phyloP scores from a whole-genome alignment of 352 stramenopile species.

The Globisporangium cystogenes region DNA sequence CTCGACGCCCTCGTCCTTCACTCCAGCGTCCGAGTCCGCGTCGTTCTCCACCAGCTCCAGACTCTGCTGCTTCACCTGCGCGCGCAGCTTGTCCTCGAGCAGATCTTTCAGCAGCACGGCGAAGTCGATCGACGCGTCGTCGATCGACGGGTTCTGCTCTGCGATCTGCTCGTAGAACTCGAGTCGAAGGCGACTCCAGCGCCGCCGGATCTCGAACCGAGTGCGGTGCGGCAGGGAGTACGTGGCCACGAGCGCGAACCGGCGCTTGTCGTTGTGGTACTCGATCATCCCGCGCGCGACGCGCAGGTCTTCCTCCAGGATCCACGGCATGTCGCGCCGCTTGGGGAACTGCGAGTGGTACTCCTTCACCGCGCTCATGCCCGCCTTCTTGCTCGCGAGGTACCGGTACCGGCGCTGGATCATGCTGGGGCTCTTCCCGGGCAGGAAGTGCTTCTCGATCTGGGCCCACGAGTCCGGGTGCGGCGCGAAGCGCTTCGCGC shows the following conservation, averaged over 20 bases:
- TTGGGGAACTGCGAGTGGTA: slow-evolving; percentile 38
- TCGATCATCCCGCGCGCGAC: slow-evolving; percentile 65
- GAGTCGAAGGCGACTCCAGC: slow-evolving; percentile 38
- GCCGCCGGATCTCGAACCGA: slow-evolving; percentile 60
- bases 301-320: slow-evolving; percentile 78
- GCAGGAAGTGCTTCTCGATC: slow-evolving; percentile 65
- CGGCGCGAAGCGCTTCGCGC: slow-evolving; percentile 54
- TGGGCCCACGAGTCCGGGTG: slow-evolving; percentile 44
- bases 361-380: slow-evolving; percentile 52
- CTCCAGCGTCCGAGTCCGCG: not conserved
- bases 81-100: slow-evolving; percentile 44
- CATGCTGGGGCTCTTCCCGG: slow-evolving; percentile 37
- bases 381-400: slow-evolving; percentile 52
- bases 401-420: slow-evolving; percentile 70
- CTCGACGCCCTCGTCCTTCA: slow-evolving; percentile 9
- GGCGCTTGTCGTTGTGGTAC: slow-evolving; percentile 53
- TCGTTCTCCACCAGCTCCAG: slow-evolving; percentile 8
- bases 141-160: slow-evolving; percentile 15
- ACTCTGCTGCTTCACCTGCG: slow-evolving; percentile 14
- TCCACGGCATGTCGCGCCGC: slow-evolving; percentile 38
- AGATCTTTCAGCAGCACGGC: slow-evolving; percentile 45
- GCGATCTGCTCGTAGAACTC: slow-evolving; percentile 30
- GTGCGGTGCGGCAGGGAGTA: slow-evolving; percentile 62
- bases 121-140: slow-evolving; percentile 42
- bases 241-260: slow-evolving; percentile 52